Conservation (phyloP, 306 rosid species). For the Biancaea sappan region DNA sequence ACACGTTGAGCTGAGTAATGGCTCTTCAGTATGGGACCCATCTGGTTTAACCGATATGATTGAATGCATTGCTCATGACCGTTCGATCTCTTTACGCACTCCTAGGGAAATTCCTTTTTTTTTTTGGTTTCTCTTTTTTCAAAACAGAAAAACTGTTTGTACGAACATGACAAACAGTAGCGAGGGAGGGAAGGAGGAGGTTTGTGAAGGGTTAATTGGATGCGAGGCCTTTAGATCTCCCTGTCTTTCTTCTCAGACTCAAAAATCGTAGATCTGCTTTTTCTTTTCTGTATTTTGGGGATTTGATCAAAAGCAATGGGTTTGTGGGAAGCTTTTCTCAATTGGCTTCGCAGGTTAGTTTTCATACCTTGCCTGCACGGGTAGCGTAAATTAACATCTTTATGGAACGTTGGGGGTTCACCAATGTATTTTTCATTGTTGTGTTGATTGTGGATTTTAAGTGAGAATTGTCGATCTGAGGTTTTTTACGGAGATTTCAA, state of each 20-base stretch:
- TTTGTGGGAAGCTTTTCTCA: conserved; percentile 70
- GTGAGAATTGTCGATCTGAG: neutral
- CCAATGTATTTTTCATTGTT: neutral
- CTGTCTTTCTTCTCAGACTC: neutral
- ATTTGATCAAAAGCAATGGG: conserved; percentile 46
- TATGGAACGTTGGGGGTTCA: neutral
- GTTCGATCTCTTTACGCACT: neutral
- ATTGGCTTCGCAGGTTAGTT: conserved; percentile 62
- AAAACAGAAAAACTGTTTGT: neutral
- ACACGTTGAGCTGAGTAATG: neutral
- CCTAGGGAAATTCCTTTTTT: neutral
- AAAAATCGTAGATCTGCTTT: conserved; percentile 16
- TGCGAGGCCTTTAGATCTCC: conserved; percentile 12
- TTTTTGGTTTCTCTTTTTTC: too few species aligned
- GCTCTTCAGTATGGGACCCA: conserved; percentile 3
- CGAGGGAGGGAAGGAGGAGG: neutral
- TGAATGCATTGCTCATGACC: neutral
- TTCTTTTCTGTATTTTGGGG: neutral
- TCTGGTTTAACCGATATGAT: neutral
- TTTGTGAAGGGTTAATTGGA: conserved; percentile 16
- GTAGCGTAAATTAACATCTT: neutral
- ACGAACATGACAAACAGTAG: neutral
- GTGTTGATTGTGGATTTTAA: neutral
- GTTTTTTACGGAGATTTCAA: neutral
- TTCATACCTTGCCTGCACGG: neutral